A percentile compares a stretch with the other conserved stretches of the same genome.
Conservation (phyloP, 352 stramenopile species). For the Globisporangium echinulatum region DNA sequence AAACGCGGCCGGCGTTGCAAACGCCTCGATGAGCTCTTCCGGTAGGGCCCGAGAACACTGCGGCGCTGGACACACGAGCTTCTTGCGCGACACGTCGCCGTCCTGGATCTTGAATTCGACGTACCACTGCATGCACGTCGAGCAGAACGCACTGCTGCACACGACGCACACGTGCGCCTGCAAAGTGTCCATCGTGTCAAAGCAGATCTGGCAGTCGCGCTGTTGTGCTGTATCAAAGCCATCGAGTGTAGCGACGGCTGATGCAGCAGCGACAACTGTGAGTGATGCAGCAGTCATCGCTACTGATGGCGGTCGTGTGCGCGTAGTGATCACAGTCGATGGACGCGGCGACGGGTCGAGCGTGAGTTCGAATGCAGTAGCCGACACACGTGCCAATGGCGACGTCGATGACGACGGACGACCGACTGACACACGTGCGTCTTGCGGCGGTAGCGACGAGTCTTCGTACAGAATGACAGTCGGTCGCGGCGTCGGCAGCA, state of each 20-base stretch:
- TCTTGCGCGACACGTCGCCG: conserved; percentile 64
- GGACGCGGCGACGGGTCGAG: not conserved
- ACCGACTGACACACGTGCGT: not conserved
- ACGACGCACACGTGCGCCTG: conserved; percentile 37
- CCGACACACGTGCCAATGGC: not conserved
- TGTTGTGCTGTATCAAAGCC: conserved; percentile 19
- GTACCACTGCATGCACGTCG: conserved; percentile 62
- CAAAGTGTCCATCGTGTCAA: conserved; percentile 43
- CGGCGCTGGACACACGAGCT: conserved; percentile 64
- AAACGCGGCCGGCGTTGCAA: conserved; percentile 40
- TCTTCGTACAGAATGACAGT: conserved; percentile 12
- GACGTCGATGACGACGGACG: not conserved
- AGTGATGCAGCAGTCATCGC: not conserved
- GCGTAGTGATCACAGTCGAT: not conserved
- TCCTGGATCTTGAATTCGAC: conserved; percentile 74
- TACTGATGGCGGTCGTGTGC: no score
- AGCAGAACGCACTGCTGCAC: conserved; percentile 46
- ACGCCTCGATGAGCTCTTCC: conserved; percentile 43
- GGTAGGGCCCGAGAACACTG: conserved; percentile 43
- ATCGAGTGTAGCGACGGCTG: conserved; percentile 6
- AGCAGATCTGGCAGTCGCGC: conserved; percentile 72
- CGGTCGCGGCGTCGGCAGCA: conserved; percentile 2
- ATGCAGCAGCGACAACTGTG: not conserved
- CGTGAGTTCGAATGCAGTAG: not conserved
- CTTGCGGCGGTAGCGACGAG: not conserved